Evolutionary conservation across 2,329 filamentous ascomycete genomes (phyloP).

Genomic region (Clonostachys byssicola): DNA sequence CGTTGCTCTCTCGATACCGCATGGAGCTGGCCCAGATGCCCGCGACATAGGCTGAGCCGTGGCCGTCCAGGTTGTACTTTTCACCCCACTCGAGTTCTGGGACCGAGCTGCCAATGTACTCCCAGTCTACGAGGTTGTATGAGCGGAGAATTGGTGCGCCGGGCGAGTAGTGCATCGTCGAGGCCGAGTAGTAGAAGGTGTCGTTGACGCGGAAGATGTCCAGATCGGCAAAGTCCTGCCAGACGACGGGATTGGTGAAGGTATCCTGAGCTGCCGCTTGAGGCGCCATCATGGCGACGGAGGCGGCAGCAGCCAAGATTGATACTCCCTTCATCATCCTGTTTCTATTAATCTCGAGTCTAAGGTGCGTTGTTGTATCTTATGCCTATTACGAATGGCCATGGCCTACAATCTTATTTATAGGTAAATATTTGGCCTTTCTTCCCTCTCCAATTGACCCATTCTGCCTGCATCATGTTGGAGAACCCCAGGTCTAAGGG

Average conservation of each 20-base stretch:
- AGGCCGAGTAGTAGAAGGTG: conserved; percentile 50
- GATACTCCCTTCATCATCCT: not conserved
- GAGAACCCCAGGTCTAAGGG: too few species aligned
- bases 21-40: conserved; percentile 54
- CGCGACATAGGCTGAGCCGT: conserved; percentile 39
- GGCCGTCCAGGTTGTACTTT: conserved; percentile 34
- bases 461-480: too few species aligned
- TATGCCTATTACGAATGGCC: too few species aligned
- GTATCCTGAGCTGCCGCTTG: conserved; percentile 3
- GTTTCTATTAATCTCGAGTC: not conserved
- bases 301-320: not conserved
- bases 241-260: conserved; percentile 46
- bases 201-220: conserved; percentile 46
- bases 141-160: conserved; percentile 52
- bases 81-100: conserved; percentile 30
- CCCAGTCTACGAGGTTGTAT: conserved; percentile 49
- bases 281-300: not conserved
- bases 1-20: conserved; percentile 8
- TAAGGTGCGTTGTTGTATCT: too few species aligned
- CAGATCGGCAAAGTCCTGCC: conserved; percentile 49
- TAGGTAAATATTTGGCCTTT: too few species aligned
- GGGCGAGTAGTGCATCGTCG: conserved; percentile 50
- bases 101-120: conserved; percentile 37
- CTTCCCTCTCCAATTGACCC: too few species aligned
- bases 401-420: too few species aligned